Evolutionary conservation across 371 early-diverging fungal species (phyloP).

Genomic region (Choanephora cucurbitarum): DNA sequence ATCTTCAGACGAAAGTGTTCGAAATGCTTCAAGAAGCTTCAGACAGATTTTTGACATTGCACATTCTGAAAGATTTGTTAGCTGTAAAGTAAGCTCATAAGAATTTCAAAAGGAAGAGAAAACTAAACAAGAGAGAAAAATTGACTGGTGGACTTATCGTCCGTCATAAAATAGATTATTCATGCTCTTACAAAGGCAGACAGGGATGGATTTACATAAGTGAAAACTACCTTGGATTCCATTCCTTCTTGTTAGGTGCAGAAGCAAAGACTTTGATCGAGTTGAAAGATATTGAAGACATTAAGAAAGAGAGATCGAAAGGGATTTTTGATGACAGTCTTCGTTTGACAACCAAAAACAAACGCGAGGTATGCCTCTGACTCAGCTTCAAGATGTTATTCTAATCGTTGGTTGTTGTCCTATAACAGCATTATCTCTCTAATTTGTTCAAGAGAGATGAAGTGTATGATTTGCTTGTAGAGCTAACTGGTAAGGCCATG

Average conservation of each 20-base stretch:
- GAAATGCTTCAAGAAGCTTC: conserved; percentile 74
- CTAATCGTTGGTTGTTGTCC: background rate
- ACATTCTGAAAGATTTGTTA: conserved; percentile 86
- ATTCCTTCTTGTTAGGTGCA: conserved; percentile 88
- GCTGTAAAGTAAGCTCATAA: conserved; percentile 51
- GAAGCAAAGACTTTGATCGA: conserved; percentile 91
- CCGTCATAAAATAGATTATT: conserved; percentile 69
- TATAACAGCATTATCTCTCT: conserved; percentile 73
- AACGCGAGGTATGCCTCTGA: conserved; percentile 60
- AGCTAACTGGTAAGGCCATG: conserved; percentile 86
- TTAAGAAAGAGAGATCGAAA: conserved; percentile 86
- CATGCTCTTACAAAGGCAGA: conserved; percentile 83
- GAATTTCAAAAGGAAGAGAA: too few relatives aligned
- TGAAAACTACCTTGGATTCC: conserved; percentile 90
- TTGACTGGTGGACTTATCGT: too few relatives aligned
- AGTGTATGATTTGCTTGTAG: conserved; percentile 86
- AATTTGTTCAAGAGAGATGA: conserved; percentile 95
- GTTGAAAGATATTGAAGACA: conserved; percentile 86
- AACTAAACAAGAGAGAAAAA: background rate
- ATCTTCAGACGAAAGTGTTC: conserved; percentile 76
- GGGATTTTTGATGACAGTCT: conserved; percentile 89
- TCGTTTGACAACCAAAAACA: conserved; percentile 76
- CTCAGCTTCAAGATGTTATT: background rate
- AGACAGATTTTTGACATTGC: conserved; percentile 75
- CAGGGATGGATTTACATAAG: conserved; percentile 98